These are phyloP conservation scores for Dissophora ornata DNA, from an alignment of 192 early-diverging fungal genomes.

Conservation along the genomic window DNA sequence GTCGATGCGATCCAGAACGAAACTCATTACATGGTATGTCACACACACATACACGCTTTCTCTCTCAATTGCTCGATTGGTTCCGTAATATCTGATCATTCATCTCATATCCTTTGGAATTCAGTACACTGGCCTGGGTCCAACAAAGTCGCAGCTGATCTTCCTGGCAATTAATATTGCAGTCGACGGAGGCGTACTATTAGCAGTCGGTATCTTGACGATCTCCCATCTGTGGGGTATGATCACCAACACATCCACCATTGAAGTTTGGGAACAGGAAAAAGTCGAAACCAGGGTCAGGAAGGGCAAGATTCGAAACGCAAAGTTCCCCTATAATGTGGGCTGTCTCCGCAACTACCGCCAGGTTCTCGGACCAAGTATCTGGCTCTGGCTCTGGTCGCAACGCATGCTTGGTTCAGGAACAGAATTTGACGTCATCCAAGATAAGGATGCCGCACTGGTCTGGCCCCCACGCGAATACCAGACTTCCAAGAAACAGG, in stretches of 20 bases:
- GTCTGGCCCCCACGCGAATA: constrained; percentile 85
- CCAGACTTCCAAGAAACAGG: constrained; percentile 39
- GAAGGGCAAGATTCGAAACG: constrained; percentile 65
- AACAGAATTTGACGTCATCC: constrained; percentile 68
- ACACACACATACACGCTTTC: neutral
- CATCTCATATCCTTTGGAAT: too few species aligned
- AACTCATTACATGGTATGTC: constrained; percentile 4
- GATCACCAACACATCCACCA: constrained; percentile 80
- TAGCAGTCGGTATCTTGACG: constrained; percentile 75
- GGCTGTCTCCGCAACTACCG: constrained; percentile 79
- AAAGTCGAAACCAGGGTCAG: constrained; percentile 71
- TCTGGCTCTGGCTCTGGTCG: constrained; percentile 84
- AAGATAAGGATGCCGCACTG: constrained; percentile 52
- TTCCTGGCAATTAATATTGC: constrained; percentile 82
- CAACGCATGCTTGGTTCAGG: constrained; percentile 71
- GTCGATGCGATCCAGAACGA: constrained; percentile 51
- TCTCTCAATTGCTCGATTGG: neutral
- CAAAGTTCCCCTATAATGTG: constrained; percentile 85
- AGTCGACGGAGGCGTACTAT: constrained; percentile 74
- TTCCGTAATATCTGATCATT: neutral
- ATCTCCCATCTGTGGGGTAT: constrained; percentile 81
- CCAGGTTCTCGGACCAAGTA: constrained; percentile 75
- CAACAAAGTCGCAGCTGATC: constrained; percentile 73
- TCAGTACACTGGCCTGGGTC: constrained; percentile 52
- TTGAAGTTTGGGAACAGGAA: constrained; percentile 85